These are phyloP conservation scores for Pachysandra terminalis DNA, from an alignment of 164 flowering plant genomes.

Conservation along the genomic window DNA sequence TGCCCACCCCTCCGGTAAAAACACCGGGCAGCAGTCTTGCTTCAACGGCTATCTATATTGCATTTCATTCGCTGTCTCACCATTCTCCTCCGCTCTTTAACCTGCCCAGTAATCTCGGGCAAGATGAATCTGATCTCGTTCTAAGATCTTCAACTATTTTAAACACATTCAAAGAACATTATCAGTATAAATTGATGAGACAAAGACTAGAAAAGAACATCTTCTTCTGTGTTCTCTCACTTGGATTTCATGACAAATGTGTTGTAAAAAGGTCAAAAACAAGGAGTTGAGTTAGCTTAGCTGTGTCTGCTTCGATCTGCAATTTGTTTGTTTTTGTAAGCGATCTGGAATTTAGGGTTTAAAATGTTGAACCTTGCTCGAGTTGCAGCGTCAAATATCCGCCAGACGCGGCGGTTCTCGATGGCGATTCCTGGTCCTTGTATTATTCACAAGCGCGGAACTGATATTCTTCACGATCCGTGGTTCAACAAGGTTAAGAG, in stretches of 20 bases:
- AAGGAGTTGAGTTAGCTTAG: neutral
- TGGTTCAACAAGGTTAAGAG: conserved; percentile 90
- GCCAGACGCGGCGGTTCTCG: conserved; percentile 50
- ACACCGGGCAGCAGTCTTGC: neutral
- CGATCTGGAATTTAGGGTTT: neutral
- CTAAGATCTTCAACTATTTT: neutral
- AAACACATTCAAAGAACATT: neutral
- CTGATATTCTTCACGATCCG: conserved; percentile 98
- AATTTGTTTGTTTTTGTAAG: neutral
- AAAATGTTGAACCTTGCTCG: conserved; percentile 31
- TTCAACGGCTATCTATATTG: neutral
- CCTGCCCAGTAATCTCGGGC: neutral
- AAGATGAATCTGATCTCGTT: neutral
- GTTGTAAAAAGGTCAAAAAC: neutral
- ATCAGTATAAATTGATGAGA: neutral
- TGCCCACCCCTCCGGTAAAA: neutral
- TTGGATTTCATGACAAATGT: neutral
- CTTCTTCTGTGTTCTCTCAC: neutral
- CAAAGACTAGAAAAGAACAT: neutral
- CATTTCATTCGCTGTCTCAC: neutral
- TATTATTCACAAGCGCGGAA: conserved; percentile 93
- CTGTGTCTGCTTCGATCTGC: neutral
- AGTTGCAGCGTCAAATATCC: conserved; percentile 24
- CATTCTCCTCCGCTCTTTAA: neutral
- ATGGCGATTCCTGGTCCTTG: conserved; percentile 80